Base-by-base conservation (phyloP, 352 stramenopile genomes). In the Elongisporangium senticosum region DNA sequence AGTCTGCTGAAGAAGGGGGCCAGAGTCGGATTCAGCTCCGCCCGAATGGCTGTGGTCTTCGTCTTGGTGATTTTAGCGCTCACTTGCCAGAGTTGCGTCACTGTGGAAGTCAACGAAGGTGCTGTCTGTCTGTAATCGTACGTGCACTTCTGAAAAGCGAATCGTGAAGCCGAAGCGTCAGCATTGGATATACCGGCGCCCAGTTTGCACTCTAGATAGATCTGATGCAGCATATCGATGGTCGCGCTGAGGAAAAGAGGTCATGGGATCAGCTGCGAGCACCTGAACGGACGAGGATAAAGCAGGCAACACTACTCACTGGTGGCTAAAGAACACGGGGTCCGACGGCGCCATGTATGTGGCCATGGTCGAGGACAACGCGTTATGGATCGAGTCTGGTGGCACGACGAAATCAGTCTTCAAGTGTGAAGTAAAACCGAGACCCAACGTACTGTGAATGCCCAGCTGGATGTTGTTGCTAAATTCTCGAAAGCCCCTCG, bases 261-360 rank as follows among this genome's bases (percentile, higher is more conserved):
- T 17, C 33, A 14, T 43, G 33, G 13, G 33, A 17, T 43, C 26
- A 17, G 33, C 33, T 43, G 33, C n/a, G 15, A 55, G 33, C 20
- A 2, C 17, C 33, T 19, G 23, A 15, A 26, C 40, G 17, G 7
- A 22, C 15, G 7, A 39, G 8, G 40, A 39, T 28, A 15, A 22
- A 15, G 33, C 10, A 23, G 49, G 24, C 5, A 11, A 4, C n/a
- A 22, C 19, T 8, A 74, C 73, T 26, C 74, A 83, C 73, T 86
- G 76, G 51, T 82, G 71, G 24, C 65, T 74, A 61, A 69, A 75
- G 51, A 86, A 86, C 24, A 83, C 53, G 14, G 74, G 71, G 21
- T 86, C 76, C 4, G 69, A 67, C 0, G 74, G 59, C 7, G 66
- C 67, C 49, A 68, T 65, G 39, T 68, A 68, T 6, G 71, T 77